These are phyloP conservation scores for Allium fistulosum DNA, from an alignment of 106 monocot species.

Conservation along the genomic window DNA sequence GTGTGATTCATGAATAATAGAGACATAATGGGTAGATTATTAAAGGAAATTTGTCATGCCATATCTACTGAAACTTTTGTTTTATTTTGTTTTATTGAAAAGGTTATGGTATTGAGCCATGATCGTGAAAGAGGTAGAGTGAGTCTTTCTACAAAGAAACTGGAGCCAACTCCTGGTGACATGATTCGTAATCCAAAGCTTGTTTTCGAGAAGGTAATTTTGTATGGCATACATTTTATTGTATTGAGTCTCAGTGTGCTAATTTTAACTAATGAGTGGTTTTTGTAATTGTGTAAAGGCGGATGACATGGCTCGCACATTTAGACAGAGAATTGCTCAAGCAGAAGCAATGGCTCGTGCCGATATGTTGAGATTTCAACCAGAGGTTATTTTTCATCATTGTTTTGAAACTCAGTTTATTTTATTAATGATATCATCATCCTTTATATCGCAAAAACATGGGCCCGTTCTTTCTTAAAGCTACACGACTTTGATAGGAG, in stretches of 20 bases:
- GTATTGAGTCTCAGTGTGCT: background rate
- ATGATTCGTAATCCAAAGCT: conserved; percentile 97
- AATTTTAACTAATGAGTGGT: conserved; percentile 4
- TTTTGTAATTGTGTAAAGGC: conserved; percentile 34
- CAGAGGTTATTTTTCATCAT: conserved; percentile 51
- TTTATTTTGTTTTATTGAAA: background rate
- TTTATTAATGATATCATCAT: background rate
- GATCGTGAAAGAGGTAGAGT: conserved; percentile 93
- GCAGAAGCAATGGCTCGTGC: conserved; percentile 99
- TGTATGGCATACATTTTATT: background rate
- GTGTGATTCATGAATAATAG: too few species aligned
- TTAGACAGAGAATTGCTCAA: conserved; percentile 95
- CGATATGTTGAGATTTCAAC: conserved; percentile 97
- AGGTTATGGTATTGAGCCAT: conserved; percentile 98
- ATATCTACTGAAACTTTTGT: too few species aligned
- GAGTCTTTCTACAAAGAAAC: conserved; percentile 94
- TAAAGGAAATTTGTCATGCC: too few species aligned
- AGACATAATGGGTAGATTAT: too few species aligned
- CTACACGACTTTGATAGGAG: background rate
- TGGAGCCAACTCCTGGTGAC: conserved; percentile 98
- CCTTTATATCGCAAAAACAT: background rate
- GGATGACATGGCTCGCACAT: conserved; percentile 98
- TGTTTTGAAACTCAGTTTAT: background rate
- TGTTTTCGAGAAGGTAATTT: conserved; percentile 89
- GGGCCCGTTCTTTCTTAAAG: background rate